These are phyloP conservation scores for Haplographium delicatum DNA, from an alignment of 495 filamentous ascomycete species.

Conservation along the genomic window DNA sequence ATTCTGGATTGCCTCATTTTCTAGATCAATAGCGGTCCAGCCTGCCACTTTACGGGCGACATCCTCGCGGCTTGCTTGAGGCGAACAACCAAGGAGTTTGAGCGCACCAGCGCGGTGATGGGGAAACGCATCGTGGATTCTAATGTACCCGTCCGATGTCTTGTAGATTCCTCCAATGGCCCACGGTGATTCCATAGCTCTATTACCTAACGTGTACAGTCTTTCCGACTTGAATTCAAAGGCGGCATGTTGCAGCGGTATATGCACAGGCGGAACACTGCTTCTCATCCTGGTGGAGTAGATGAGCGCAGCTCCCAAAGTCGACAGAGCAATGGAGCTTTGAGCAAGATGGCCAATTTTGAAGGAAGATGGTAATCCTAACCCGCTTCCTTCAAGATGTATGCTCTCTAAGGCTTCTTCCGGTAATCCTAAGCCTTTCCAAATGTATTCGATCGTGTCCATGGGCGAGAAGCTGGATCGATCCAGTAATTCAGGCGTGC, in stretches of 20 bases:
- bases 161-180: conserved; percentile 40
- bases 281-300: conserved; percentile 23
- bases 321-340: conserved; percentile 38
- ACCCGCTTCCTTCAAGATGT: not conserved
- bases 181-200: conserved; percentile 26
- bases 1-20: conserved; percentile 26
- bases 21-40: conserved; percentile 36
- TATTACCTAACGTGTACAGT: conserved; percentile 32
- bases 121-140: conserved; percentile 39
- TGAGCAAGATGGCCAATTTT: conserved; percentile 40
- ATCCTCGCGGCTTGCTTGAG: conserved; percentile 27
- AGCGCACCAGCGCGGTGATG: conserved; percentile 35
- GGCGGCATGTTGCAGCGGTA: conserved; percentile 33
- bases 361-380: conserved; percentile 37
- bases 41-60: conserved; percentile 27
- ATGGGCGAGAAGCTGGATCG: not conserved
- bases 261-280: conserved; percentile 26
- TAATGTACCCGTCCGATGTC: conserved; percentile 39
- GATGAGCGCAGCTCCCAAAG: conserved; percentile 35
- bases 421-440: not conserved
- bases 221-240: conserved; percentile 42
- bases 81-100: conserved; percentile 29
- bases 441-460: not conserved
- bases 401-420: not conserved
- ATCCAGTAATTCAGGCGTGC: conserved; percentile 1